Evolutionary conservation across 306 rosid genomes (phyloP).

Genomic region (Lotus japonicus): DNA sequence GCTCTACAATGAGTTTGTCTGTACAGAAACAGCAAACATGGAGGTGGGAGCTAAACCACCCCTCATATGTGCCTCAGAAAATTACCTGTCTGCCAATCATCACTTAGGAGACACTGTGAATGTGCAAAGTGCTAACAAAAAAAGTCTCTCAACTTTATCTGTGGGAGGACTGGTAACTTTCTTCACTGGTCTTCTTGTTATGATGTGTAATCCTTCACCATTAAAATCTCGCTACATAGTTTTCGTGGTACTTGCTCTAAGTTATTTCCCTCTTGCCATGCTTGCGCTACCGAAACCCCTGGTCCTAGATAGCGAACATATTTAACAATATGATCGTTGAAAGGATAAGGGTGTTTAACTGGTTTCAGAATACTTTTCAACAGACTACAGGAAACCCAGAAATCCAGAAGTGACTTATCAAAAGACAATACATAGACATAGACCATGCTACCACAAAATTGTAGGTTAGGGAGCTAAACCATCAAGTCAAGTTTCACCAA

Average conservation of each 20-base stretch:
- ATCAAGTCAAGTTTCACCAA: too few relatives aligned
- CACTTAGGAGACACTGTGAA: not conserved
- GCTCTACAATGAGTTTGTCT: not conserved
- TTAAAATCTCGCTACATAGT: constrained; percentile 62
- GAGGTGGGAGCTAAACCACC: not conserved
- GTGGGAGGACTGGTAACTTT: not conserved
- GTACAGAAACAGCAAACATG: constrained; percentile 8
- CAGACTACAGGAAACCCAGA: too few relatives aligned
- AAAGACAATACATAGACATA: too few relatives aligned
- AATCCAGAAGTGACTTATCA: too few relatives aligned
- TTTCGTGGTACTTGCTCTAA: constrained; percentile 71
- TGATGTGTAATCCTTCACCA: constrained; percentile 55
- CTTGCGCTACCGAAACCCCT: constrained; percentile 74
- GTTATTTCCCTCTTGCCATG: constrained; percentile 90
- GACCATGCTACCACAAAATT: too few relatives aligned
- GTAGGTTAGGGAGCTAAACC: too few relatives aligned
- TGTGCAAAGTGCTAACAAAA: not conserved
- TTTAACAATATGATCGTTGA: constrained; percentile 65
- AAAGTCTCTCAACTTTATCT: not conserved
- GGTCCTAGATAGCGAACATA: constrained; percentile 69
- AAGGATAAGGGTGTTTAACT: constrained; percentile 74
- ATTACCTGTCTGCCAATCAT: not conserved
- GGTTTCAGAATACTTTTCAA: too few relatives aligned
- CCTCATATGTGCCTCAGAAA: not conserved
- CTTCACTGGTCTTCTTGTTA: constrained; percentile 15